These are phyloP conservation scores for Rosa lucieae DNA, from an alignment of 306 rosid genomes.

Conservation along the genomic window DNA sequence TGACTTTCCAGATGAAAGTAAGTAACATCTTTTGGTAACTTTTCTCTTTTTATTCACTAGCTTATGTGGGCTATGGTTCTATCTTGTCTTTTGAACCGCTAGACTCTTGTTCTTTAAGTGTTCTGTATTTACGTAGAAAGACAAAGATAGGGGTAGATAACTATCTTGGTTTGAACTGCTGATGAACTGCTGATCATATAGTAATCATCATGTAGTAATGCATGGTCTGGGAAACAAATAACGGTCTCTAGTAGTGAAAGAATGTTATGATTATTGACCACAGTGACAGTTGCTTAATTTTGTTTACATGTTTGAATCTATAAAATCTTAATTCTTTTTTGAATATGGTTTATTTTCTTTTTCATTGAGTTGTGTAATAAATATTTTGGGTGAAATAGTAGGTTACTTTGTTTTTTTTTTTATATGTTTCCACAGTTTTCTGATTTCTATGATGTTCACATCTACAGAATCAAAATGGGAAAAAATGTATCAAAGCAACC, in stretches of 20 bases:
- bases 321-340: background rate
- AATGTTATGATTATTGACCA: too few relatives aligned
- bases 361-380: background rate
- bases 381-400: background rate
- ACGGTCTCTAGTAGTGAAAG: too few relatives aligned
- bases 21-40: conserved; percentile 11
- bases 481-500: conserved; percentile 51
- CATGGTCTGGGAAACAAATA: too few relatives aligned
- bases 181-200: too few relatives aligned
- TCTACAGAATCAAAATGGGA: conserved; percentile 52
- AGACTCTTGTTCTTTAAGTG: background rate
- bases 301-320: background rate
- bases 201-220: background rate
- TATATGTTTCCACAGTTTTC: background rate
- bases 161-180: too few relatives aligned
- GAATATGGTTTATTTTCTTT: too few relatives aligned
- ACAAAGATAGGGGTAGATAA: too few relatives aligned
- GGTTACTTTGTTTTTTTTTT: background rate
- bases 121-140: too few relatives aligned
- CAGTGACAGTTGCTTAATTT: too few relatives aligned
- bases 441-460: conserved; percentile 7
- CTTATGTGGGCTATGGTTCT: background rate
- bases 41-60: background rate
- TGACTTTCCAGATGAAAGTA: conserved; percentile 79
- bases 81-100: background rate